Percentiles rank a stretch among this genome's conserved stretches.
Conservation (phyloP, 2,329 filamentous ascomycete genomes). For the Aspergillus clavatus region DNA sequence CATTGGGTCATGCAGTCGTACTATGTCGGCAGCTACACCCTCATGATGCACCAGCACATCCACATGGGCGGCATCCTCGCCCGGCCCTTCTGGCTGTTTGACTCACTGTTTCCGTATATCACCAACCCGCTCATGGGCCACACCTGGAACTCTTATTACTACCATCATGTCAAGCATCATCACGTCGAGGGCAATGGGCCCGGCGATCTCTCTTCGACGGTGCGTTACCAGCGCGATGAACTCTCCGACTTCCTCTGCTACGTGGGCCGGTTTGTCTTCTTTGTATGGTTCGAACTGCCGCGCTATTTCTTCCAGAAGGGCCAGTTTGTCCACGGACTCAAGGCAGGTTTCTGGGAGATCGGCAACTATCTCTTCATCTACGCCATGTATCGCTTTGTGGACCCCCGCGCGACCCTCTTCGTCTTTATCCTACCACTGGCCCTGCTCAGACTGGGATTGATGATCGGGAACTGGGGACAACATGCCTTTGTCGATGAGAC, state of each 20-base stretch:
- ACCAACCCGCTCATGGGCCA: constrained; percentile 74
- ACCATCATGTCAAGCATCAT: constrained; percentile 82
- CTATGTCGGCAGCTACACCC: constrained; percentile 69
- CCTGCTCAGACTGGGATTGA: constrained; percentile 64
- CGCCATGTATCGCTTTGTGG: constrained; percentile 46
- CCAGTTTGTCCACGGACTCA: constrained; percentile 52
- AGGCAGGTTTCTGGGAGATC: constrained; percentile 59
- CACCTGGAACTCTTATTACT: constrained; percentile 80
- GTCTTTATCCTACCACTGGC: constrained; percentile 63
- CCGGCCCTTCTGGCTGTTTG: constrained; percentile 53
- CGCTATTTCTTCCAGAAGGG: constrained; percentile 65
- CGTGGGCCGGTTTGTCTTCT: constrained; percentile 65
- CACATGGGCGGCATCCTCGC: constrained; percentile 66
- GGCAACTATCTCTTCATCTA: constrained; percentile 52
- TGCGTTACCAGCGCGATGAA: constrained; percentile 70
- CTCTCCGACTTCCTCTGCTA: constrained; percentile 65
- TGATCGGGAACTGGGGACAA: constrained; percentile 82
- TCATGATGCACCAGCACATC: constrained; percentile 83
- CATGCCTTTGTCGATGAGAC: constrained; percentile 73
- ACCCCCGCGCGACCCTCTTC: constrained; percentile 57
- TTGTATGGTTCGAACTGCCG: constrained; percentile 71
- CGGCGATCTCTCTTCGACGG: constrained; percentile 68
- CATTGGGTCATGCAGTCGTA: constrained; percentile 63
- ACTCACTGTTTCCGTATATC: constrained; percentile 66
- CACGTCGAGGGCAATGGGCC: constrained; percentile 78